These are phyloP conservation scores for Fulvia fulva DNA, from an alignment of 2,329 filamentous ascomycete species.

Conservation along the genomic window DNA sequence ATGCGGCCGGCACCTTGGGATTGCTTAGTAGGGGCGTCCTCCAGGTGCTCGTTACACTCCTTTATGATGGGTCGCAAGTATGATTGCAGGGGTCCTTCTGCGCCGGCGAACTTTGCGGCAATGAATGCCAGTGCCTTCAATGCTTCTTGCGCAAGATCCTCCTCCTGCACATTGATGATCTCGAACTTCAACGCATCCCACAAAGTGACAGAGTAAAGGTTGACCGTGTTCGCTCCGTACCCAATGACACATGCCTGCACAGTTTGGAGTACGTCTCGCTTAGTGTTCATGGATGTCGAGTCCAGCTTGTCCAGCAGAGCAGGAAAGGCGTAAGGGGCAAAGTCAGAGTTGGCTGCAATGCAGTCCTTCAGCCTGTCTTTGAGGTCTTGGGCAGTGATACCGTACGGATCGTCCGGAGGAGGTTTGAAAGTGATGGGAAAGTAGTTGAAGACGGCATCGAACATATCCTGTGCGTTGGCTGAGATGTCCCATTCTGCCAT, in stretches of 20 bases:
- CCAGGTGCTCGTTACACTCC: slow-evolving; percentile 64
- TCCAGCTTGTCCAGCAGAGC: slow-evolving; percentile 65
- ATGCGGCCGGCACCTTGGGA: slow-evolving; percentile 62
- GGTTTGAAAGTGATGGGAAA: slow-evolving; percentile 69
- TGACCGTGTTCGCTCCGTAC: slow-evolving; percentile 57
- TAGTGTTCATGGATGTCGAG: slow-evolving; percentile 64
- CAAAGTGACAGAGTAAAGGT: slow-evolving; percentile 60
- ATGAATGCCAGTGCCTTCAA: slow-evolving; percentile 54
- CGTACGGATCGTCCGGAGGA: slow-evolving; percentile 65
- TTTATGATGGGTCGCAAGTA: slow-evolving; percentile 61
- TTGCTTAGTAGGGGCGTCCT: slow-evolving; percentile 66
- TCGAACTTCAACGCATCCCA: slow-evolving; percentile 69
- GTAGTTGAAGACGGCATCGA: slow-evolving; percentile 68
- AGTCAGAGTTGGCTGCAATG: slow-evolving; percentile 58
- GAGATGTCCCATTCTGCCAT: slow-evolving; percentile 66
- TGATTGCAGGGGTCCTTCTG: slow-evolving; percentile 46
- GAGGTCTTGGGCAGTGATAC: slow-evolving; percentile 64
- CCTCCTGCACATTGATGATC: slow-evolving; percentile 63
- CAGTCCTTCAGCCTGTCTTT: slow-evolving; percentile 62
- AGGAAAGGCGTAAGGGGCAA: slow-evolving; percentile 65
- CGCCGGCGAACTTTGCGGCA: slow-evolving; percentile 51
- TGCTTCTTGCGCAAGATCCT: slow-evolving; percentile 59
- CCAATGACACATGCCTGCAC: slow-evolving; percentile 56
- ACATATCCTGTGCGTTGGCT: slow-evolving; percentile 57
- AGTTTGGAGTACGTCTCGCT: slow-evolving; percentile 64